phyloP scores from a whole-genome alignment of 768 basidiomycete genomes.

The Naematelia aurantialba region DNA sequence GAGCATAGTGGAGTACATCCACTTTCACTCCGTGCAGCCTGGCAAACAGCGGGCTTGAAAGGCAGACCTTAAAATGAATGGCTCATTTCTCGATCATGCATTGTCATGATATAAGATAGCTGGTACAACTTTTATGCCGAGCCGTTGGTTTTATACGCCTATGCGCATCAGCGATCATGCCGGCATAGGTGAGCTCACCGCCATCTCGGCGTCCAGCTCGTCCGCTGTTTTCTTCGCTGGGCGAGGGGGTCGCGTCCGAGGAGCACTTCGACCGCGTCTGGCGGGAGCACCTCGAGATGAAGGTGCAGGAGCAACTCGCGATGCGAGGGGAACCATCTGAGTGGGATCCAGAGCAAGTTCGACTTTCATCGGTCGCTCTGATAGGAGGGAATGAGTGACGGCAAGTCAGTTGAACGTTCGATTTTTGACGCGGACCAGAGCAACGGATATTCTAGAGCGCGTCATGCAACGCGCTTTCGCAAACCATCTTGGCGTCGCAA shows the following conservation, averaged over 20 bases:
- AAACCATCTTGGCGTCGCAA: neutral
- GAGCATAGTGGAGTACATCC: constrained; percentile 29
- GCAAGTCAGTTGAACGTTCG: neutral
- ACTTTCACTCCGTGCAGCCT: constrained; percentile 32
- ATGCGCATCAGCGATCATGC: neutral
- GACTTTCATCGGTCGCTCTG: constrained; percentile 97
- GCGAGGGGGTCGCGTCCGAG: constrained; percentile 21
- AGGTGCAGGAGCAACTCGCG: constrained; percentile 72
- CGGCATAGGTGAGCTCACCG: constrained; percentile 57
- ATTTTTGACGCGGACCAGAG: neutral
- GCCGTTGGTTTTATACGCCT: constrained; percentile 31
- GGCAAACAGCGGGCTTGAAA: constrained; percentile 23
- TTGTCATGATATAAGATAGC: constrained; percentile 1
- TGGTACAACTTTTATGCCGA: constrained; percentile 3
- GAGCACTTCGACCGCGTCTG: constrained; percentile 49
- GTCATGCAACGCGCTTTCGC: neutral
- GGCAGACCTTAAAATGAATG: constrained; percentile 10
- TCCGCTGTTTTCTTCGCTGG: constrained; percentile 67
- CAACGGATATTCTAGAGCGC: neutral
- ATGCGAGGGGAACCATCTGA: constrained; percentile 63
- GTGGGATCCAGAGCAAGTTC: constrained; percentile 92
- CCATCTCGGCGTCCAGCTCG: constrained; percentile 97
- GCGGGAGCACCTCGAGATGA: constrained; percentile 17
- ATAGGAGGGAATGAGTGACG: constrained; percentile 1
- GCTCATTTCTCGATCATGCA: neutral